These are phyloP conservation scores for Ogataea henricii DNA, from an alignment of 805 yeast species.

Conservation along the genomic window DNA sequence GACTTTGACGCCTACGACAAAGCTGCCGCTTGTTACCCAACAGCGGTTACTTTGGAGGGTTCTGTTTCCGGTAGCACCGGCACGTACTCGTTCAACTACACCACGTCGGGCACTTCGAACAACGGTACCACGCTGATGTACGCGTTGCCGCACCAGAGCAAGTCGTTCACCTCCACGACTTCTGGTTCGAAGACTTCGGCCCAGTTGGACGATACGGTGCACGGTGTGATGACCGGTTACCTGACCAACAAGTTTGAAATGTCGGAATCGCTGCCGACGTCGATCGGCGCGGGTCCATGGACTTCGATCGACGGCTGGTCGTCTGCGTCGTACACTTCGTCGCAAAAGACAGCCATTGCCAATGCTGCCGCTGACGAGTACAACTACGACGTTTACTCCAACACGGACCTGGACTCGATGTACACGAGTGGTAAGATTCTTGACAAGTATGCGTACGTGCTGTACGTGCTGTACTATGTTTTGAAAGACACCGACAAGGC, in stretches of 20 bases:
- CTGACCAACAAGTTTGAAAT: constrained; percentile 43
- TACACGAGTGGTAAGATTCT: constrained; percentile 85
- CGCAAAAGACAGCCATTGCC: constrained; percentile 25
- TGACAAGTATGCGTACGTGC: constrained; percentile 84
- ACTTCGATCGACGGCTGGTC: constrained; percentile 43
- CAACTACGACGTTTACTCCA: constrained; percentile 43
- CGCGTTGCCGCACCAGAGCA: constrained; percentile 55
- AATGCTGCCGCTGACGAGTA: constrained; percentile 42
- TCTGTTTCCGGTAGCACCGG: constrained; percentile 39
- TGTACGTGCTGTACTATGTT: constrained; percentile 68
- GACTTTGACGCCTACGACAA: constrained; percentile 50
- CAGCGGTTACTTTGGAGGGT: constrained; percentile 47
- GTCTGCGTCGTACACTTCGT: constrained; percentile 22
- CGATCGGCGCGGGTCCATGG: constrained; percentile 57
- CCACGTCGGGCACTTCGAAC: constrained; percentile 46
- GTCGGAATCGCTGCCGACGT: constrained; percentile 45
- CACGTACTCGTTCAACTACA: constrained; percentile 46
- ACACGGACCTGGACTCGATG: constrained; percentile 49
- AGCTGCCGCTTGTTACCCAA: constrained; percentile 65
- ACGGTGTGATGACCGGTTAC: constrained; percentile 50
- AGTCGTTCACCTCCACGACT: constrained; percentile 36
- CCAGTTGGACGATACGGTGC: constrained; percentile 49
- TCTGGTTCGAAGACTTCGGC: constrained; percentile 36
- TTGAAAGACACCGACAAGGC: constrained; percentile 57
- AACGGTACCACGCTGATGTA: constrained; percentile 46